A percentile compares a stretch with the other conserved stretches of the same genome.
These are phyloP conservation scores for Bipolaris bicolor DNA, from an alignment of 2,329 filamentous ascomycete genomes.

Conservation along the genomic window DNA sequence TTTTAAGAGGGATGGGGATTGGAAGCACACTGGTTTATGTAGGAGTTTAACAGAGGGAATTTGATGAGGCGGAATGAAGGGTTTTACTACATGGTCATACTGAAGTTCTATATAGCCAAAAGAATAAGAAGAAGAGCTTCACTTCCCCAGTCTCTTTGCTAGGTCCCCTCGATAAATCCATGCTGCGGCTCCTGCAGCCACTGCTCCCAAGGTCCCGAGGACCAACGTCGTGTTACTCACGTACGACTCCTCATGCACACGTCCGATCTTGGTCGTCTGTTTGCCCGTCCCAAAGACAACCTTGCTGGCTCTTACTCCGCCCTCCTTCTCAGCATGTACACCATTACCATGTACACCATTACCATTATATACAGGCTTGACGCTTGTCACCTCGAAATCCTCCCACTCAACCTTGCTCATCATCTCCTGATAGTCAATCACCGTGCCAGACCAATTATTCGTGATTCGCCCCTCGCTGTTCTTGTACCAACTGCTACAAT, in stretches of 20 bases:
- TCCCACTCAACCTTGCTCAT: constrained; percentile 52
- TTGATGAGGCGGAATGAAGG: too few relatives aligned
- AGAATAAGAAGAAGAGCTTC: not conserved
- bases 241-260: constrained; percentile 54
- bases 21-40: too few relatives aligned
- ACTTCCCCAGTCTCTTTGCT: constrained; percentile 19
- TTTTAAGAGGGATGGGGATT: too few relatives aligned
- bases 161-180: constrained; percentile 30
- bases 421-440: constrained; percentile 61
- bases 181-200: constrained; percentile 43
- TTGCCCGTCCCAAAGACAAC: constrained; percentile 44
- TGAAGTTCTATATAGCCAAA: too few relatives aligned
- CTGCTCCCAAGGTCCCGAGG: constrained; percentile 46
- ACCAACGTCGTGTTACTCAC: constrained; percentile 49
- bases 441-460: constrained; percentile 63
- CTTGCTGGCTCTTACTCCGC: constrained; percentile 33
- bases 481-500: constrained; percentile 65
- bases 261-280: constrained; percentile 47
- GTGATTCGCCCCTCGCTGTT: constrained; percentile 60
- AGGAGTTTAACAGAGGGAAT: too few relatives aligned
- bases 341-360: not conserved
- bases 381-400: constrained; percentile 50
- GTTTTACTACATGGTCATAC: too few relatives aligned
- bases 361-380: too few relatives aligned
- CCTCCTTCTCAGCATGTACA: not conserved